Evolutionary conservation across 257 asterid genomes (phyloP).

Genomic region (Nicotiana undulata): DNA sequence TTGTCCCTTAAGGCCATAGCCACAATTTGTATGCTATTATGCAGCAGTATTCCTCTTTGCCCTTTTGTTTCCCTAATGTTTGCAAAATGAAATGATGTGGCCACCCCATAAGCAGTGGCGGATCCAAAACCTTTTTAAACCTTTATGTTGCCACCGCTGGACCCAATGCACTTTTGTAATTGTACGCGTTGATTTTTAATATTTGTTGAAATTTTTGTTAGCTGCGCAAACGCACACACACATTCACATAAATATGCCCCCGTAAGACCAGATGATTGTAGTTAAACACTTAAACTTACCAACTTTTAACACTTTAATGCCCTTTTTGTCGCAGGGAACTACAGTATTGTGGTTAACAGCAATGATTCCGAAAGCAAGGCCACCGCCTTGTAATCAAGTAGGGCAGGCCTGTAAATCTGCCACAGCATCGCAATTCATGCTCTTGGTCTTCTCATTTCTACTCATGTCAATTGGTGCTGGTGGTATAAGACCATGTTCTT

Average conservation of each 20-base stretch:
- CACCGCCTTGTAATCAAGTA: constrained; percentile 30
- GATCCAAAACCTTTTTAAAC: background rate
- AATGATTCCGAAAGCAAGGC: constrained; percentile 40
- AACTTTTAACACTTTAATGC: background rate
- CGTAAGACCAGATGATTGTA: background rate
- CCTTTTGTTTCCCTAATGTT: background rate
- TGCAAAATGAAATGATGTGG: background rate
- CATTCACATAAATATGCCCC: too few relatives aligned
- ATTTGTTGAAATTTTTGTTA: background rate
- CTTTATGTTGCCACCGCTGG: background rate
- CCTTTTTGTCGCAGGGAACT: constrained; percentile 35
- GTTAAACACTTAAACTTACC: background rate
- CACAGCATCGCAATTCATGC: constrained; percentile 24
- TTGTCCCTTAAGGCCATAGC: background rate
- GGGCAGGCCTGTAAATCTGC: constrained; percentile 31
- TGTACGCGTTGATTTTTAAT: background rate
- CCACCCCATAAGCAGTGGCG: background rate
- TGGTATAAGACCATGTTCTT: constrained; percentile 55
- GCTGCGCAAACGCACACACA: too few relatives aligned
- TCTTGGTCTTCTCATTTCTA: constrained; percentile 36
- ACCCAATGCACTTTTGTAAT: background rate
- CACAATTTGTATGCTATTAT: background rate
- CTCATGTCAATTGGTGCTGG: constrained; percentile 66
- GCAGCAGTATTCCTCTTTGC: background rate
- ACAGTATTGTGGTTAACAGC: constrained; percentile 57